Percentiles rank a stretch among this genome's conserved stretches.
These are phyloP conservation scores for Scytalidium sp. DNA, from an alignment of 2,329 filamentous ascomycete genomes.

Conservation along the genomic window DNA sequence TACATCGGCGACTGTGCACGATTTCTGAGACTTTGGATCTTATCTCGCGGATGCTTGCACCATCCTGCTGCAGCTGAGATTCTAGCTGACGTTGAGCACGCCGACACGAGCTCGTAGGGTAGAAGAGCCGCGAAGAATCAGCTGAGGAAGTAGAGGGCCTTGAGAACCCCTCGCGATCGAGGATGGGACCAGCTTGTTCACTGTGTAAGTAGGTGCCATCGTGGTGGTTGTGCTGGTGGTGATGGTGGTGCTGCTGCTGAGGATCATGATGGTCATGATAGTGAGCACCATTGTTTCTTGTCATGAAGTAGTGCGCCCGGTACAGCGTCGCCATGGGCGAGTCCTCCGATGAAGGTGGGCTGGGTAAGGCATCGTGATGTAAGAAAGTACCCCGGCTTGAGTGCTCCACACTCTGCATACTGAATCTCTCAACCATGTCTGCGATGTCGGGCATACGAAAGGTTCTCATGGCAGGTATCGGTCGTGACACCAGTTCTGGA, in stretches of 20 bases:
- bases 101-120: not conserved
- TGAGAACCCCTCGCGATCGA: not conserved
- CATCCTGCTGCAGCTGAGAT: not conserved
- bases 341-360: not conserved
- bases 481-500: not conserved
- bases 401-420: not conserved
- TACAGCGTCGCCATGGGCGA: constrained; percentile 1
- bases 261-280: not conserved
- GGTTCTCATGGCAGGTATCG: not conserved
- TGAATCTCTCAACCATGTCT: not conserved
- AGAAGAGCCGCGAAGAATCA: not conserved
- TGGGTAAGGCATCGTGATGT: not conserved
- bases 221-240: too few species aligned
- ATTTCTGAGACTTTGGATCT: not conserved
- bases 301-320: not conserved
- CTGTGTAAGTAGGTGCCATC: not conserved
- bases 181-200: not conserved
- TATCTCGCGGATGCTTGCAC: not conserved
- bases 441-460: not conserved
- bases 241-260: too few species aligned
- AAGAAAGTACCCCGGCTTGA: not conserved
- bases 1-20: not conserved
- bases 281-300: not conserved
- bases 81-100: not conserved
- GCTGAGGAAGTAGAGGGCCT: not conserved